phyloP scores from a whole-genome alignment of 192 early-diverging fungal genomes.

The Kickxella alabastrina region DNA sequence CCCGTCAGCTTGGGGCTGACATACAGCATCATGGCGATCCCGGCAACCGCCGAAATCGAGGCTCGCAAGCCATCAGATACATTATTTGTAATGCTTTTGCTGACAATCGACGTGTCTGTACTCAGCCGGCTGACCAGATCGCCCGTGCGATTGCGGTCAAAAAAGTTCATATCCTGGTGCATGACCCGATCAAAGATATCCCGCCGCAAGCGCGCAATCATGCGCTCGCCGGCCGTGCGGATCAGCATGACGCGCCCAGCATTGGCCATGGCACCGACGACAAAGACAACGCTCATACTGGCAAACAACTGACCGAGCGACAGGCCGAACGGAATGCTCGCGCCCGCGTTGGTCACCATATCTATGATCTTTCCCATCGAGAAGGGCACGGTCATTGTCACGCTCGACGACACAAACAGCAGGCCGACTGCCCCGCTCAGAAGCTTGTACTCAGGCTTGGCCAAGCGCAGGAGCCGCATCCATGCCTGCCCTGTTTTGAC shows the following conservation, averaged over 20 bases:
- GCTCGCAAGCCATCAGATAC: constrained; percentile 69
- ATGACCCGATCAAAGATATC: constrained; percentile 56
- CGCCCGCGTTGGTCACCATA: constrained; percentile 54
- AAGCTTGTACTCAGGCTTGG: constrained; percentile 41
- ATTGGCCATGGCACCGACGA: constrained; percentile 56
- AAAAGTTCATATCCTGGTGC: constrained; percentile 60
- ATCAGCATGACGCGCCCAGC: constrained; percentile 59
- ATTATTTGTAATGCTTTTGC: constrained; percentile 70
- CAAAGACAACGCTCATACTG: constrained; percentile 52
- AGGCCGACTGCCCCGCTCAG: constrained; percentile 55
- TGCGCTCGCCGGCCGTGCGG: constrained; percentile 57
- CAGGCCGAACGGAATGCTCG: constrained; percentile 47
- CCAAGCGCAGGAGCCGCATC: constrained; percentile 47
- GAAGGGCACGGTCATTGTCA: constrained; percentile 64
- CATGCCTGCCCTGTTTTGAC: constrained; percentile 30
- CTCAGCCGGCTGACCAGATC: constrained; percentile 77
- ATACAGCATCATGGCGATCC: constrained; percentile 65
- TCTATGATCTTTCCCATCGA: constrained; percentile 68
- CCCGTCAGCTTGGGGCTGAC: constrained; percentile 63
- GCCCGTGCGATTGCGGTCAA: constrained; percentile 61
- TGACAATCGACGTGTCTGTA: constrained; percentile 71
- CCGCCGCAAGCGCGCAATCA: constrained; percentile 52
- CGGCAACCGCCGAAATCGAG: constrained; percentile 55
- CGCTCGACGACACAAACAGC: constrained; percentile 56
- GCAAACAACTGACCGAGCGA: constrained; percentile 53